phyloP scores from a whole-genome alignment of 2,329 filamentous ascomycete species.

The Incumbomyces lentus region DNA sequence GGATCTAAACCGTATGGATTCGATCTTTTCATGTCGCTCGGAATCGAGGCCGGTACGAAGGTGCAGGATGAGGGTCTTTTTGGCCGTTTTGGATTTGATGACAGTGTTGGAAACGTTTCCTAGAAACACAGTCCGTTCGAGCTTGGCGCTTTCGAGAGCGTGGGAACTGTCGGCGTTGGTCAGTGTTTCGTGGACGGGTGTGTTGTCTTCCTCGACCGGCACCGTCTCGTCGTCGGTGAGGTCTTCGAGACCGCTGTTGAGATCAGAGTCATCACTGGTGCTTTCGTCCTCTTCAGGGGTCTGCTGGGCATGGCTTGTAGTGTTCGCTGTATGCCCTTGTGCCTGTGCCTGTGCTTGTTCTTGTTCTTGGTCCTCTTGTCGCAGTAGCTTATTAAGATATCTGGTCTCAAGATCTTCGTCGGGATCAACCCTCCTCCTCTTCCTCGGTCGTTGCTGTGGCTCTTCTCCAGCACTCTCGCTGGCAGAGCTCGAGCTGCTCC shows the following conservation, averaged over 20 bases:
- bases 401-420: slow-evolving; percentile 15
- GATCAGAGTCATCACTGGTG: slow-evolving; percentile 23
- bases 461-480: slow-evolving; percentile 1
- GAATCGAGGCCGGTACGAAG: slow-evolving; percentile 62
- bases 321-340: too few relatives aligned
- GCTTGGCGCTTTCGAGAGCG: slow-evolving; percentile 53
- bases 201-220: slow-evolving; percentile 15
- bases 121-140: slow-evolving; percentile 80
- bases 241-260: slow-evolving; percentile 18
- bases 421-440: slow-evolving; percentile 27
- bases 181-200: slow-evolving; percentile 32
- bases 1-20: slow-evolving; percentile 89
- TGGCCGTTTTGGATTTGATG: slow-evolving; percentile 70
- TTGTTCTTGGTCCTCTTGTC: slow-evolving; percentile 22
- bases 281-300: slow-evolving; percentile 24
- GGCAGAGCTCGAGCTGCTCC: not conserved
- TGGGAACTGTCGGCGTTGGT: slow-evolving; percentile 22
- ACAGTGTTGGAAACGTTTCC: slow-evolving; percentile 79
- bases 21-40: slow-evolving; percentile 57
- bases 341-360: slow-evolving; percentile 35
- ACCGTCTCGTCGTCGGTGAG: slow-evolving; percentile 15
- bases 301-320: slow-evolving; percentile 40
- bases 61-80: slow-evolving; percentile 66
- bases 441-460: slow-evolving; percentile 14
- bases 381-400: slow-evolving; percentile 20